Evolutionary conservation across 2,329 filamentous ascomycete genomes (phyloP).

Genomic region (Juglanconis juglandina): DNA sequence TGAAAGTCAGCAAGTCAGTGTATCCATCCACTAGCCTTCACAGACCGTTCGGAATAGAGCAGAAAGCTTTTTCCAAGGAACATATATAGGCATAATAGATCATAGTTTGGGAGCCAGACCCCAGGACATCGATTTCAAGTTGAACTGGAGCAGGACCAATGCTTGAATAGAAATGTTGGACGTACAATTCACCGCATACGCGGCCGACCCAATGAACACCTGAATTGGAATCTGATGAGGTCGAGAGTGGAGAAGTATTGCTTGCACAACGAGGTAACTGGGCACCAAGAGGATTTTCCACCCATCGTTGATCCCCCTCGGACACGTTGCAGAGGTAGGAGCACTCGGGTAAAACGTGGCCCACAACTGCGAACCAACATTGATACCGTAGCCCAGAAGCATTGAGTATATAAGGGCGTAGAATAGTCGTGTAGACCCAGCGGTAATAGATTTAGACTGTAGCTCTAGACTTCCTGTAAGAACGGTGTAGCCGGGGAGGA

Average conservation of each 20-base stretch:
- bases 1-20: background rate
- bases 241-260: constrained; percentile 11
- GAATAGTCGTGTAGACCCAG: constrained; percentile 11
- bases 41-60: too few relatives aligned
- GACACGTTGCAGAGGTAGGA: constrained; percentile 28
- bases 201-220: constrained; percentile 14
- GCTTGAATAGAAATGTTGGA: background rate
- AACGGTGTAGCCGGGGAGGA: constrained; percentile 11
- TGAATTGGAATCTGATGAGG: constrained; percentile 15
- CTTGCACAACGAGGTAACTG: constrained; percentile 57
- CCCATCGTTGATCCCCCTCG: constrained; percentile 25
- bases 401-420: constrained; percentile 12
- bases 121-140: background rate
- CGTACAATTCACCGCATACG: constrained; percentile 15
- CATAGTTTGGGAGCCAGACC: background rate
- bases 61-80: too few relatives aligned
- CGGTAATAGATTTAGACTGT: constrained; percentile 10
- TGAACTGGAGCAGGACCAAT: background rate
- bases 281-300: constrained; percentile 64
- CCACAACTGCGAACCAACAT: constrained; percentile 30
- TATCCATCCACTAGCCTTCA: background rate
- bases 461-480: constrained; percentile 10
- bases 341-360: constrained; percentile 29
- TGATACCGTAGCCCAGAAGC: constrained; percentile 10
- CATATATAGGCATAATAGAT: background rate